Percentiles rank a stretch among this genome's conserved stretches.
Evolutionary conservation across 2,329 filamentous ascomycete species (phyloP).

Genomic region (Fusarium burgessii): DNA sequence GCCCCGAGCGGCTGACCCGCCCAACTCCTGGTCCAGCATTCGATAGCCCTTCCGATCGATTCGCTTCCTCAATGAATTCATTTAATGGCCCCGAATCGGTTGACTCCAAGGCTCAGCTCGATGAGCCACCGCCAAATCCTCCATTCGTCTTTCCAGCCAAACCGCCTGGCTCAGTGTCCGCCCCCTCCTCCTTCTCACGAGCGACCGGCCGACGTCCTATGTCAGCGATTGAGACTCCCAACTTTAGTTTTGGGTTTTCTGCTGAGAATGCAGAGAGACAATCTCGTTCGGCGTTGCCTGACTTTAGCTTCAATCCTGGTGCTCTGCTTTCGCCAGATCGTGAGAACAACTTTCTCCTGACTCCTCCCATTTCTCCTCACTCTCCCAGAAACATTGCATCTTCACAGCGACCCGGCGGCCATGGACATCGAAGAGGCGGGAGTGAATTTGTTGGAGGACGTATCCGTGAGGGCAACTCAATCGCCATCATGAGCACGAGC

Average conservation of each 20-base stretch:
- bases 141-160: conserved; percentile 72
- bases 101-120: conserved; percentile 21
- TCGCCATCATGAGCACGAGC: conserved; percentile 74
- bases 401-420: conserved; percentile 69
- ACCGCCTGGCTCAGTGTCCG: conserved; percentile 58
- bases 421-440: conserved; percentile 82
- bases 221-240: conserved; percentile 64
- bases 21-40: conserved; percentile 45
- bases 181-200: conserved; percentile 62
- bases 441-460: conserved; percentile 90
- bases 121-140: conserved; percentile 68
- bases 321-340: conserved; percentile 58
- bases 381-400: conserved; percentile 65
- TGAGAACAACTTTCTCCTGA: conserved; percentile 56
- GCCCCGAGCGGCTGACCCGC: conserved; percentile 52
- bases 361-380: conserved; percentile 67
- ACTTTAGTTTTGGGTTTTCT: conserved; percentile 47
- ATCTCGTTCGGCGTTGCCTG: conserved; percentile 58
- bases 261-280: conserved; percentile 47
- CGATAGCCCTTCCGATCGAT: conserved; percentile 43
- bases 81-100: conserved; percentile 33
- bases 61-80: conserved; percentile 38
- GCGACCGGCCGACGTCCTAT: conserved; percentile 63
- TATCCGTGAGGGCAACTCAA: conserved; percentile 66
- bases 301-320: conserved; percentile 69